Evolutionary conservation across 164 flowering plant species (phyloP).

Genomic region (Vitis labrusca): DNA sequence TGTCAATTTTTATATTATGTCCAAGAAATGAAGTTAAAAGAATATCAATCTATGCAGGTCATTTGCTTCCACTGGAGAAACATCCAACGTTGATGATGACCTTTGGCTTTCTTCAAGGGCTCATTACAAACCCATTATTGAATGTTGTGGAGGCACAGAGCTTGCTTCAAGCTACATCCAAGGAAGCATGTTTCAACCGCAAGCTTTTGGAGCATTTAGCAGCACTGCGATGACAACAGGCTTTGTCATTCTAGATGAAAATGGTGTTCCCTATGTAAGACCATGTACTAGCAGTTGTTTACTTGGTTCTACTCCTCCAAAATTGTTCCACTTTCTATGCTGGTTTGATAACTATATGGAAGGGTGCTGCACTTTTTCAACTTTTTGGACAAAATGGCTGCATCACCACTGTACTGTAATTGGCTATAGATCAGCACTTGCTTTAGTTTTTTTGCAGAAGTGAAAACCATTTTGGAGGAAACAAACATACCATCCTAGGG

Average conservation of each 20-base stretch:
- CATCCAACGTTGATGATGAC: slow-evolving; percentile 89
- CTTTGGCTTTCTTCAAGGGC: slow-evolving; percentile 94
- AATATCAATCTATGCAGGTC: slow-evolving; percentile 35
- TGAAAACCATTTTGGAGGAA: not conserved
- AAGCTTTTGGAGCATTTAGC: slow-evolving; percentile 93
- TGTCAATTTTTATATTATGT: not conserved
- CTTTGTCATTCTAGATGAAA: slow-evolving; percentile 78
- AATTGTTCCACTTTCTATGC: not conserved
- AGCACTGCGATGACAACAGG: slow-evolving; percentile 70
- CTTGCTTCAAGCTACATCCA: slow-evolving; percentile 71
- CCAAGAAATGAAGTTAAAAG: not conserved
- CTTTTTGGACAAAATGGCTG: not conserved
- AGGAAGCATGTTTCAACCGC: slow-evolving; percentile 79
- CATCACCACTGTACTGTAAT: too few species aligned
- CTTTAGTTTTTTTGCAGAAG: not conserved
- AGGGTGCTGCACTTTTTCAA: not conserved
- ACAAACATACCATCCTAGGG: too few species aligned
- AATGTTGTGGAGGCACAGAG: slow-evolving; percentile 96
- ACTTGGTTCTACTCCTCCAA: not conserved
- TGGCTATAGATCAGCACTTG: not conserved
- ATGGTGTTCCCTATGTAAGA: slow-evolving; percentile 83
- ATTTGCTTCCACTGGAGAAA: slow-evolving; percentile 86
- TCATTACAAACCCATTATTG: slow-evolving; percentile 74
- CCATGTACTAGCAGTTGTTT: not conserved
- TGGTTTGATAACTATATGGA: not conserved